Evolutionary conservation across 345 rosid genomes (phyloP), one percentile per base, ranked within the genome.

Genomic region (Sonneratia caseolaris): DNA sequence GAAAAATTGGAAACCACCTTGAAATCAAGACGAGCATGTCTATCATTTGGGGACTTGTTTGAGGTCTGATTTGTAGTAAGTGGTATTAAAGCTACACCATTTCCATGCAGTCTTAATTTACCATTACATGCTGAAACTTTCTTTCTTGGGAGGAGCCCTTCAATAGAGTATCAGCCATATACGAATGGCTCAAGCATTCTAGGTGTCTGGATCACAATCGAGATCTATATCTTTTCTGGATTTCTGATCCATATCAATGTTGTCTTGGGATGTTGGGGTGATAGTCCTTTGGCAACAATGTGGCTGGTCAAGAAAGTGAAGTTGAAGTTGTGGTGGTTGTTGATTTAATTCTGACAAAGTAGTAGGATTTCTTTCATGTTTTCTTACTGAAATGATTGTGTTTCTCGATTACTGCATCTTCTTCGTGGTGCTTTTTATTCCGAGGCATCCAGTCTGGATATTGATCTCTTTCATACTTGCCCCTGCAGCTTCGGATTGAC

Each of bases 401-500:
- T 13, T 62, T 62, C 59, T 27, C 19, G 27, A 57, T 57, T 9
- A 1, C 4, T 8, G 64, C 64, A 21, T 57, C 32, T 22, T 57
- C 64, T 57, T 57, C n/a, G 0, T 8, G 32, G 64, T 8, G 53
- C 49, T 70, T n/a, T 57, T 18, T 40, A 62, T 35, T 35, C 13
- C 13, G 38, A 13, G 66, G 13, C 43, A 27, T 68, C 37, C 49
- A 14, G 56, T 69, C 18, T 70, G 4, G 15, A 3, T 38, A 8
- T 72, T 69, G 40, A 71, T 43, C 12, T 61, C 51, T 27, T 70
- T 47, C 37, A 24, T 68, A 57, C 40, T 18, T 74, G 36, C 48
- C 22, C 19, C 15, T 78, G 82, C 88, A 95, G 98, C 98, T 92
- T 69, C 89, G 85, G 66, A 96, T 92, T 70, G 79, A 88, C 68